Evolutionary conservation across 1,284 basidiomycete species (phyloP), one percentile per base, ranked within the genome.

Genomic region (Athelia sp.): DNA sequence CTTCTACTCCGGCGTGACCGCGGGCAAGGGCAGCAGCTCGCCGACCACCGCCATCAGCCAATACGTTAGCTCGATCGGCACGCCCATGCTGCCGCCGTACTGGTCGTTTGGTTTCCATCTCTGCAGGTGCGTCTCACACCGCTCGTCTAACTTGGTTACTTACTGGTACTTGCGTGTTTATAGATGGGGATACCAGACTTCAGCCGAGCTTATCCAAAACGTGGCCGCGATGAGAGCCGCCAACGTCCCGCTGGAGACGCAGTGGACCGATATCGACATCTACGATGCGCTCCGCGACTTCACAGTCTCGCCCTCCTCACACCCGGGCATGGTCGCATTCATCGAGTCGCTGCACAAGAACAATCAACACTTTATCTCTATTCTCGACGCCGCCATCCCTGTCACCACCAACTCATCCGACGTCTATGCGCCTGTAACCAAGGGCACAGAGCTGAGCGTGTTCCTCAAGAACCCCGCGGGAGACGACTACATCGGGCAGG

Each of bases 191-290:
- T 82, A 81, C 55, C 56, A 62, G 19, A 70, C 72, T 49, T 50
- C 81, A 15, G 70, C 67, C 32, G 74, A 76, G 51, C 73, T 75
- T 8, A 64, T 62, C 10, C 72, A 74, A 47, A 75, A 79, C 47
- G 4, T 29, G 26, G 26, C 26, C 26, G 26, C 26, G 26, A 29
- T 29, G 26, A 4, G 26, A 4, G 6, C 26, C 6, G 26, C 26
- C 26, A 29, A 29, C 26, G 81, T 87, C 51, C 84, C 84, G 34
- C 70, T 86, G 3, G 84, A 87, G 75, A 78, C 79, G 79, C 22
- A 82, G 73, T 89, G 86, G 87, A 87, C 84, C 58, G 87, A 89
- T 56, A 87, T 89, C 53, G 87, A 90, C 64, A 57, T 87, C 49
- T 85, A 83, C 56, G 79, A 85, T 54, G 75, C 78, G 23, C 70